Evolutionary conservation across 257 asterid species (phyloP), one percentile per base, ranked within the genome.

Genomic region (Striga asiatica): DNA sequence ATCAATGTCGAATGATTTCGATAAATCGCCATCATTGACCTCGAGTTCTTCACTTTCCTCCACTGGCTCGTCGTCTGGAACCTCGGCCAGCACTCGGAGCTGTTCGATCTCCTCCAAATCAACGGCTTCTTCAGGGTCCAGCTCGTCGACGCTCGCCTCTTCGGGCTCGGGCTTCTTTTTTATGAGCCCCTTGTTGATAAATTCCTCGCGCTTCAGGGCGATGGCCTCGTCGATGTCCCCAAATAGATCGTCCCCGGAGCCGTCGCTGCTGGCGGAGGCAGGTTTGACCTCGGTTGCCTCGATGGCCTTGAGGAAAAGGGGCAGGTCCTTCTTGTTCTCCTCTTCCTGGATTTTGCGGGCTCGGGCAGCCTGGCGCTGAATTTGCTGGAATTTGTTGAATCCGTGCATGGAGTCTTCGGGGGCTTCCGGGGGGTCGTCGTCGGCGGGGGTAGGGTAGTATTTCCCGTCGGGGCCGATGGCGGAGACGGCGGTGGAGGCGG

Each of bases 371-470:
- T 84, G 96, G 71, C 83, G 81, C n/a, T 81, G 89, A 46, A 91
- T 77, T 65, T 91, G 96, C 75, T 91, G 88, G 76, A 87, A 91
- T 28, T 77, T 81, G 77, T 71, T 77, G 70, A 86, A 83, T 22
- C 98, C 98, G 63, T 91, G 98, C 98, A 84, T 87, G 38, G 98
- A 86, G 55, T 91, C 98, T 58, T 91, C 98, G 1, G 89, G 76
- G 32, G 94, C 96, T 71, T 84, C 98, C 0, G 98, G 96, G 0
- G 98, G 98, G 75, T 91, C 98, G 31, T 91, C 95, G 42, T 86
- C 96, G 2, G 94, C 60, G 1, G 98, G 86, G 35, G 49, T 78
- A 1, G 98, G 95, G 69, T 91, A 78, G 75, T 73, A 80, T 48
- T 78, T 86, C 0, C 95, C 98, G 47, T 83, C 95, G 19, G 84